Base-by-base conservation (phyloP, 768 basidiomycete species). In the Coprinopsis sp. region DNA sequence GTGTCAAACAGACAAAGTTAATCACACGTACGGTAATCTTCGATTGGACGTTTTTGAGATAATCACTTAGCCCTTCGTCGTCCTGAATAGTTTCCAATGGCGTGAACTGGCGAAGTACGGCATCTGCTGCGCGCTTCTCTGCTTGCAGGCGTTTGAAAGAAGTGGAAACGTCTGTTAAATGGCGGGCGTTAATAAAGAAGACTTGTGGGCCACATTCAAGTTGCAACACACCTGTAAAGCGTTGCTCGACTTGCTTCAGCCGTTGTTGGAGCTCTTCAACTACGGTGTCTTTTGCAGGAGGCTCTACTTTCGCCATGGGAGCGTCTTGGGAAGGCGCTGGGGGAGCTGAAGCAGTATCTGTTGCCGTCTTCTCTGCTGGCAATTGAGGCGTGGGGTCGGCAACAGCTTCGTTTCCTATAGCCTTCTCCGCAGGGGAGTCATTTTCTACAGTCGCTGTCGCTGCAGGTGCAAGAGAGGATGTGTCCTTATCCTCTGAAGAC, bases 81-180 rank as follows among this genome's bases (percentile, higher is more conserved):
- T 96, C 85, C 30, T 74, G 66, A 12, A 84, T 73, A 18, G 77
- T 78, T 50, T 83, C 74, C 11, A 93, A 55, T 0, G 90, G 82
- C 0, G 91, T 87, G 4, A 84, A 60, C 45, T 87, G 87, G 8
- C 69, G 72, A 37, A 98, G 64, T 3, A 91, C 66, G 10, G 68
- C 62, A 56, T 93, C 87, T 30, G 80, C 81, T 13, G 81, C 80
- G 8, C 68, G 59, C 55, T 84, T 84, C 64, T 91, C 85, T 0
- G 79, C 76, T 53, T 87, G 86, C 28, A 92, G 67, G 51, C 76
- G 73, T 60, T 86, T 83, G 69, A 85, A 88, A 10, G 89, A 88
- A 3, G 71, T 76, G 8, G 88, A 87, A 2, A 91, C 78, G 58
- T 90, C 90, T 91, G 39, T n/a, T 42, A 46, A 40, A 51, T 42